Percentiles rank a stretch among this genome's conserved stretches.
Conservation (phyloP, 495 filamentous ascomycete species). For the Amniculicola lignicola region DNA sequence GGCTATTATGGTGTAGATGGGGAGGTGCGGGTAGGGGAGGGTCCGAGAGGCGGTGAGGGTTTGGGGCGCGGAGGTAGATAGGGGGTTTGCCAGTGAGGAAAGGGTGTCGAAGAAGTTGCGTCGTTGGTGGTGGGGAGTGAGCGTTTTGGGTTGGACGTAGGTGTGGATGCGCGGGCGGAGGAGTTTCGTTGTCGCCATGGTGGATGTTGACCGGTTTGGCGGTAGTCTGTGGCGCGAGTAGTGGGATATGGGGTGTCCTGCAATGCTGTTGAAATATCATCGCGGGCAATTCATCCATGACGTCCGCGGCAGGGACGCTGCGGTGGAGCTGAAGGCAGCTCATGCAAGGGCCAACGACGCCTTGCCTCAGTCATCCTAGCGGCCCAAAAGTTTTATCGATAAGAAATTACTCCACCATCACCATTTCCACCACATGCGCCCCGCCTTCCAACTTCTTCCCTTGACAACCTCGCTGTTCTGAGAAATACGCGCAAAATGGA, state of each 20-base stretch:
- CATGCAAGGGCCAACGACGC: neutral
- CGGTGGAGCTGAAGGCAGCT: neutral
- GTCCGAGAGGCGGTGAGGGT: conserved; percentile 68
- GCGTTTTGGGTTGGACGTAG: neutral
- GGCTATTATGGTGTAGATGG: conserved; percentile 77
- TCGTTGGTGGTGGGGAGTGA: conserved; percentile 29
- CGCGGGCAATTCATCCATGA: too few species aligned
- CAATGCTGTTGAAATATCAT: too few species aligned
- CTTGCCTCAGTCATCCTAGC: conserved; percentile 3
- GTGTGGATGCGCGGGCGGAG: conserved; percentile 34
- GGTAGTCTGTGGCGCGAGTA: neutral
- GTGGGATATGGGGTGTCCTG: too few species aligned
- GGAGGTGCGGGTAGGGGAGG: conserved; percentile 69
- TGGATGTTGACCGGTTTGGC: neutral
- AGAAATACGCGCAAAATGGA: too few species aligned
- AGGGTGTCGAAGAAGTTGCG: conserved; percentile 39
- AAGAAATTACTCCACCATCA: neutral
- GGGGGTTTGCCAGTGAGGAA: conserved; percentile 27
- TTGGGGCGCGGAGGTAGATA: conserved; percentile 41
- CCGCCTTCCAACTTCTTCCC: too few species aligned
- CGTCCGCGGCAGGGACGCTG: too few species aligned
- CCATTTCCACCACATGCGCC: too few species aligned
- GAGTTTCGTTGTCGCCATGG: conserved; percentile 31
- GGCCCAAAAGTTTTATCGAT: conserved; percentile 6
- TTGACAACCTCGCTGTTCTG: too few species aligned